Conservation (phyloP, 2,329 filamentous ascomycete genomes). For the Aureobasidium sp. region DNA sequence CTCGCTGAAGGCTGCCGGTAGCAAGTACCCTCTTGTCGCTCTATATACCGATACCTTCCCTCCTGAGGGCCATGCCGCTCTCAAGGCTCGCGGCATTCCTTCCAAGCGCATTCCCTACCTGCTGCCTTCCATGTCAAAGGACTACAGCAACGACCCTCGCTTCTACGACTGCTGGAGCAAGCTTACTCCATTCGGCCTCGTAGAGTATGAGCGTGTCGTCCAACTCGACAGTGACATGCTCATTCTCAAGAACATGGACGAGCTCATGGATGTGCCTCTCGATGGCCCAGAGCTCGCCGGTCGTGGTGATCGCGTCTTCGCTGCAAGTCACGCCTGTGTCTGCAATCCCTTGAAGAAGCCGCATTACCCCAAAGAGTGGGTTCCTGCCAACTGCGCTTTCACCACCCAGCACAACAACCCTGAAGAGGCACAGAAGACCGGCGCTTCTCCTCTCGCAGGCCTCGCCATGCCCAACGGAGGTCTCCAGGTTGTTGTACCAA, state of each 20-base stretch:
- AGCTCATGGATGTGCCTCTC: slow-evolving; percentile 75
- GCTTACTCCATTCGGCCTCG: slow-evolving; percentile 67
- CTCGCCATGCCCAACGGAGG: slow-evolving; percentile 53
- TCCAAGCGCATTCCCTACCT: slow-evolving; percentile 65
- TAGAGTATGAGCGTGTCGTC: slow-evolving; percentile 69
- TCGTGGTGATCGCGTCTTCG: slow-evolving; percentile 61
- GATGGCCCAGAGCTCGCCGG: slow-evolving; percentile 48
- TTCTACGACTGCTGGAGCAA: slow-evolving; percentile 92
- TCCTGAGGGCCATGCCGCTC: slow-evolving; percentile 55
- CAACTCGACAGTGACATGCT: slow-evolving; percentile 88
- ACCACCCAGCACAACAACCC: slow-evolving; percentile 47
- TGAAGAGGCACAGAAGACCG: slow-evolving; percentile 42
- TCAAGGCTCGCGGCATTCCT: slow-evolving; percentile 60
- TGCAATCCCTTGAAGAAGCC: slow-evolving; percentile 73
- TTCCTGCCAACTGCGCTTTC: slow-evolving; percentile 53
- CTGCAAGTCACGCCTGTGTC: slow-evolving; percentile 74
- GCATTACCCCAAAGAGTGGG: slow-evolving; percentile 71
- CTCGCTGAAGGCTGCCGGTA: slow-evolving; percentile 57
- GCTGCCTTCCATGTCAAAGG: slow-evolving; percentile 54
- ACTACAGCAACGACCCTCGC: slow-evolving; percentile 68
- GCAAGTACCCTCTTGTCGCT: slow-evolving; percentile 70
- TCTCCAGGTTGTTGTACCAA: slow-evolving; percentile 53
- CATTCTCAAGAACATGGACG: slow-evolving; percentile 77
- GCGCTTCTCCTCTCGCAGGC: slow-evolving; percentile 42
- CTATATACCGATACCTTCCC: slow-evolving; percentile 77